These are phyloP conservation scores for Narthecium ossifragum DNA, from an alignment of 106 monocot species.

Conservation along the genomic window DNA sequence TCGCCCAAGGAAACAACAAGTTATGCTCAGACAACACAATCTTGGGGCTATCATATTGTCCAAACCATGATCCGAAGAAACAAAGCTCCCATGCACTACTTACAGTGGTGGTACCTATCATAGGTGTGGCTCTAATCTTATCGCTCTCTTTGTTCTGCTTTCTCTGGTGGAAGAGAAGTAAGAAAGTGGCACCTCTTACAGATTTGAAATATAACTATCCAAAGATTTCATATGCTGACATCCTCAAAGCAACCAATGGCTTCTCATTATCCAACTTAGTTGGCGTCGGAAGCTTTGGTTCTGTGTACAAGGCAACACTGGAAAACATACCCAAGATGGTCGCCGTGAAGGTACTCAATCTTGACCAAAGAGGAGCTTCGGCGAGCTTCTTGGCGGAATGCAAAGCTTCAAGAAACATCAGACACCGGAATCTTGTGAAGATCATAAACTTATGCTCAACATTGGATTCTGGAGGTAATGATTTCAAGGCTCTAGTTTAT, in stretches of 20 bases:
- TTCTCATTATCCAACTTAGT: slow-evolving; percentile 8
- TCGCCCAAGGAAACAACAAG: neutral
- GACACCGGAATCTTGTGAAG: slow-evolving; percentile 16
- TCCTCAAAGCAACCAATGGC: slow-evolving; percentile 9
- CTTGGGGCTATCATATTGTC: too few relatives aligned
- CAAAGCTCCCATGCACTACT: too few relatives aligned
- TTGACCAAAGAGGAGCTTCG: slow-evolving; percentile 5
- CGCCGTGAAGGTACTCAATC: slow-evolving; percentile 18
- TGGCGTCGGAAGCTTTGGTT: slow-evolving; percentile 11
- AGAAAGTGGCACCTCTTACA: too few relatives aligned
- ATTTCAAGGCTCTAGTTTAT: slow-evolving; percentile 13
- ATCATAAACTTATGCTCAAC: slow-evolving; percentile 2
- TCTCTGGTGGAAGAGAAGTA: too few relatives aligned
- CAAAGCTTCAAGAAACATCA: slow-evolving; percentile 7
- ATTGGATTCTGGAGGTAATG: slow-evolving; percentile 3
- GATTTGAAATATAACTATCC: too few relatives aligned
- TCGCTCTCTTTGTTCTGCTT: too few relatives aligned
- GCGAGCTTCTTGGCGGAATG: slow-evolving; percentile 10
- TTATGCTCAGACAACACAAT: slow-evolving; percentile 6
- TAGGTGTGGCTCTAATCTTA: too few relatives aligned
- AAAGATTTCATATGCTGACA: slow-evolving; percentile 1
- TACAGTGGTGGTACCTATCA: too few relatives aligned
- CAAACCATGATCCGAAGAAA: too few relatives aligned
- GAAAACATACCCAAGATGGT: neutral
- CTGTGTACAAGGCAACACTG: slow-evolving; percentile 5